Conservation (phyloP, 208 protist genomes). For the Kentomonas sorsogonicus region DNA sequence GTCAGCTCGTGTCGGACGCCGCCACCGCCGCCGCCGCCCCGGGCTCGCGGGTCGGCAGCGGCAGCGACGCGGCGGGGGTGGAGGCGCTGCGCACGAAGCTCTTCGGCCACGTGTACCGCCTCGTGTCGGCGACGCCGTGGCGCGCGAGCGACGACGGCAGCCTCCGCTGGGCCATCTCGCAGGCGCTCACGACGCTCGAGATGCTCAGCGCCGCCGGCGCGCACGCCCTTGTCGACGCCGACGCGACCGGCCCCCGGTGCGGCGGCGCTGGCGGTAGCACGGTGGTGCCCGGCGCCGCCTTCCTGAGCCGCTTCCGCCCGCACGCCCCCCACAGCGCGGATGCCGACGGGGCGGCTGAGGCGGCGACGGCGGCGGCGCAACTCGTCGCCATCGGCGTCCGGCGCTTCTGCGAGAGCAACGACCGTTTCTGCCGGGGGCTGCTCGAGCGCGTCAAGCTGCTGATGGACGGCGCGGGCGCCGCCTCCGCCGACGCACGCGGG, state of each 20-base stretch:
- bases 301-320: no score
- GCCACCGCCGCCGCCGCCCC: constrained; percentile 6
- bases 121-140: constrained; percentile 29
- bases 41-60: no score
- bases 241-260: constrained; percentile 18
- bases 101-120: constrained; percentile 29
- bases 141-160: constrained; percentile 35
- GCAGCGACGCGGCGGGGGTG: no score
- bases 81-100: no score
- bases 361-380: constrained; percentile 8
- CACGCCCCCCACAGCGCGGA: not conserved
- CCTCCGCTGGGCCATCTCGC: constrained; percentile 43
- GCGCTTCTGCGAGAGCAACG: constrained; percentile 12
- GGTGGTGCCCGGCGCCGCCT: constrained; percentile 3
- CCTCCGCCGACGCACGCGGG: no score
- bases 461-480: no score
- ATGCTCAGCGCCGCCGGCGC: constrained; percentile 18
- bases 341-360: not conserved
- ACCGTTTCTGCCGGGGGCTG: constrained; percentile 15
- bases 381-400: constrained; percentile 15
- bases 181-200: constrained; percentile 55
- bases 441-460: constrained; percentile 6
- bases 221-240: constrained; percentile 12
- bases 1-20: constrained; percentile 14
- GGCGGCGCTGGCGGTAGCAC: constrained; percentile 3